phyloP scores from a whole-genome alignment of 495 filamentous ascomycete species.

The Tetracladium setigerum region DNA sequence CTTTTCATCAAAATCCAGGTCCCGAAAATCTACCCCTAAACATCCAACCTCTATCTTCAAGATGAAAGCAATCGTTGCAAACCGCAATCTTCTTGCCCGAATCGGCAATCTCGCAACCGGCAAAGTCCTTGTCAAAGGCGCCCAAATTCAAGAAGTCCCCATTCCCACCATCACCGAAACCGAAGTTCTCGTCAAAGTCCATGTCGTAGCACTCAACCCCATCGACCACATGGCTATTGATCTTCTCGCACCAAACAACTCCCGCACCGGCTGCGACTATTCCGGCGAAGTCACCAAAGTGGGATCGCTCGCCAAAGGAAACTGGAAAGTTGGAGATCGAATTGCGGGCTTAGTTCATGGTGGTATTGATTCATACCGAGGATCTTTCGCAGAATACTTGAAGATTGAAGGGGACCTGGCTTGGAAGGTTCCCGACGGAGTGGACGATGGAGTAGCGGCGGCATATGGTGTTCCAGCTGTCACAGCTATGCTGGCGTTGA shows the following conservation, averaged over 20 bases:
- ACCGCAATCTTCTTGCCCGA: conserved; percentile 1
- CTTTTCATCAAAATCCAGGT: no score
- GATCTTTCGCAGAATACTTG: conserved; percentile 46
- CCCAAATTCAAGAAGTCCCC: conserved; percentile 3
- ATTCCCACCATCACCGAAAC: conserved; percentile 12
- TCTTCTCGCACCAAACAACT: conserved; percentile 25
- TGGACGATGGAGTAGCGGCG: conserved; percentile 40
- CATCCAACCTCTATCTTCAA: no score
- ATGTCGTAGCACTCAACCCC: conserved; percentile 39
- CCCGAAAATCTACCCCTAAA: no score
- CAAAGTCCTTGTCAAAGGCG: conserved; percentile 3
- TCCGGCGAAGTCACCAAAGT: conserved; percentile 34
- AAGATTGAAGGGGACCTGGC: conserved; percentile 25
- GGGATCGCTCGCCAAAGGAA: conserved; percentile 31
- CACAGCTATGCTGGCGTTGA: conserved; percentile 40
- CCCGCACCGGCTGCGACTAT: conserved; percentile 32
- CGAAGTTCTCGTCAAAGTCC: conserved; percentile 33
- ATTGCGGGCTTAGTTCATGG: conserved; percentile 35
- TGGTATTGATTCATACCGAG: conserved; percentile 33
- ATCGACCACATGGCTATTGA: conserved; percentile 29
- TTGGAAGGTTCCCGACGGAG: conserved; percentile 35
- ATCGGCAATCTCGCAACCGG: conserved; percentile 1
- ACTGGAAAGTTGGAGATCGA: conserved; percentile 36
- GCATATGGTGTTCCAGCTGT: conserved; percentile 43
- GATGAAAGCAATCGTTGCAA: conserved; percentile 9